A percentile compares a stretch with the other conserved stretches of the same genome.
phyloP scores from a whole-genome alignment of 2,329 filamentous ascomycete genomes.

The Aureobasidium uvarum region DNA sequence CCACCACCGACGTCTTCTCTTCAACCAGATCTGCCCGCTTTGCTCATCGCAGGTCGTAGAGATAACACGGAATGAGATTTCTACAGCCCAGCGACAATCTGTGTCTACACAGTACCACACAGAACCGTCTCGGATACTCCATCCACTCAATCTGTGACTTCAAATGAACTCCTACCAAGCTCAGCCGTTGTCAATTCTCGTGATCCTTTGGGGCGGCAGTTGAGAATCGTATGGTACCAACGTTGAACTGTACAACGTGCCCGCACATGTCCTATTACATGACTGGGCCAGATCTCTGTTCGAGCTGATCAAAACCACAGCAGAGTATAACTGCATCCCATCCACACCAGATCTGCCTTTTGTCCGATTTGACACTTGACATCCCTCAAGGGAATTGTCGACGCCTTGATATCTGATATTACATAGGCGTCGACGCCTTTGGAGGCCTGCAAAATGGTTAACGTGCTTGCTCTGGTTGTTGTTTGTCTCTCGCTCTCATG shows the following conservation, averaged over 20 bases:
- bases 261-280: neutral
- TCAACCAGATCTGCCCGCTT: neutral
- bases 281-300: constrained; percentile 5
- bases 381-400: neutral
- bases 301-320: neutral
- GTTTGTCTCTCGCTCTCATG: constrained; percentile 25
- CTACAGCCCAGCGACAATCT: neutral
- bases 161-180: neutral
- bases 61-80: neutral
- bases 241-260: constrained; percentile 11
- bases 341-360: neutral
- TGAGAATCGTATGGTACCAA: neutral
- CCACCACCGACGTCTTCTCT: neutral
- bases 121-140: no score
- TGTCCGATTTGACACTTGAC: neutral
- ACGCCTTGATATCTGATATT: neutral
- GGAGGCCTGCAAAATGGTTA: constrained; percentile 2
- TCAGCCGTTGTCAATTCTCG: constrained; percentile 8
- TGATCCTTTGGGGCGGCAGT: constrained; percentile 3
- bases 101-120: neutral
- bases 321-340: neutral
- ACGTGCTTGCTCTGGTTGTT: constrained; percentile 25
- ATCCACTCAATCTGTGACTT: no score
- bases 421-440: neutral
- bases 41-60: neutral